Evolutionary conservation across 768 basidiomycete genomes (phyloP), one percentile per base, ranked within the genome.

Genomic region (Paxillus involutus): DNA sequence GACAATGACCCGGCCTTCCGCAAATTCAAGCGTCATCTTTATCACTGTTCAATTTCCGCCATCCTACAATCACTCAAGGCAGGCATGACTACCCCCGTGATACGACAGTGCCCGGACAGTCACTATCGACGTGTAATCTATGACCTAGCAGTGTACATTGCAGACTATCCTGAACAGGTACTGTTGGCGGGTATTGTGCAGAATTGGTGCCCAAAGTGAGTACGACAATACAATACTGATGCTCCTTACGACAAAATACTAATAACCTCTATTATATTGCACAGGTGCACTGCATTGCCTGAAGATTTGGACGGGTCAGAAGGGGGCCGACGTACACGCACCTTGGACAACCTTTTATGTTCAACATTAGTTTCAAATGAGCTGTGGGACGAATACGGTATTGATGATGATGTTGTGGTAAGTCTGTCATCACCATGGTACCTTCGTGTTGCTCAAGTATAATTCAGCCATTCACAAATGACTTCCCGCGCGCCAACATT

Each of bases 101-200:
- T 75, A 3, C 39, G 47, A 0, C 51, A 51, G 0, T 75, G 67
- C 46, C 58, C 56, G 0, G 74, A 76, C 61, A 68, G 71, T 0
- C 64, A 72, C 49, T 73, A 54, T 47, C 59, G 60, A 1, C 44
- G 59, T 6, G 66, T 52, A 4, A 63, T 74, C 9, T 76, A 68
- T 58, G 64, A 63, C 1, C 50, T 77, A 6, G 71, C 69, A 1
- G 64, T 71, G 1, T 73, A 73, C 37, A 76, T 77, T 55, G 73
- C 72, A 0, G 71, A 77, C 51, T 76, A 77, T 45, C 75, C 72
- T 0, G 74, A 77, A 49, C 75, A 77, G 53, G 64, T 56, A 2
- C 47, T 69, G 3, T 51, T 75, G 0, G 61, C 69, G 3, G 64
- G 71, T 33, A 59, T 73, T 39, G 65, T 75, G 1, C 69, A 70